Evolutionary conservation across 176 grass and related monocot genomes (phyloP).

Genomic region (Aegilops umbellulata): DNA sequence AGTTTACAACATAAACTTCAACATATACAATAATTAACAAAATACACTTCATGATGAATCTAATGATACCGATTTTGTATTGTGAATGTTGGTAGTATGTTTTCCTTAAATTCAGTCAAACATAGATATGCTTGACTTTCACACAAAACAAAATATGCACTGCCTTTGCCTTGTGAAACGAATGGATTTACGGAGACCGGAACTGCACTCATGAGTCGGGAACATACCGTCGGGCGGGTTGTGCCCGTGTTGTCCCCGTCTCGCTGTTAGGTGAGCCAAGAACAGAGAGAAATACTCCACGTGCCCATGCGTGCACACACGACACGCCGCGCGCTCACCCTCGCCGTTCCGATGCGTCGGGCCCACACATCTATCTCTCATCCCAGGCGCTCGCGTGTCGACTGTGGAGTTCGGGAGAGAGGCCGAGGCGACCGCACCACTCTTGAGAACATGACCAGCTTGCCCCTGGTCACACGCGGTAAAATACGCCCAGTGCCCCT

Average conservation of each 20-base stretch:
- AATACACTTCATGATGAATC: too few relatives aligned
- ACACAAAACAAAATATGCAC: too few relatives aligned
- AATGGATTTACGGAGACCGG: background rate
- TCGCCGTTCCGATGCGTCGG: background rate
- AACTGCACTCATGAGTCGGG: background rate
- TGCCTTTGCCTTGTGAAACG: too few relatives aligned
- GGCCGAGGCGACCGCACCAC: background rate
- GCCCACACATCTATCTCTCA: background rate
- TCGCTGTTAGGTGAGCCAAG: background rate
- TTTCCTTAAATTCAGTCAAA: too few relatives aligned
- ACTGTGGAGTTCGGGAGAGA: background rate
- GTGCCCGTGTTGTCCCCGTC: background rate
- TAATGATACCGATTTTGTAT: too few relatives aligned
- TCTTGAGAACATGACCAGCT: background rate
- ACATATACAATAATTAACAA: too few relatives aligned
- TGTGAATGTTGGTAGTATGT: too few relatives aligned
- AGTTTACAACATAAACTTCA: too few relatives aligned
- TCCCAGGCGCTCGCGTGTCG: background rate
- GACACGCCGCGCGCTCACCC: background rate
- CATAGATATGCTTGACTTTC: too few relatives aligned
- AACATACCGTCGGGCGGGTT: background rate
- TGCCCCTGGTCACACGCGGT: background rate
- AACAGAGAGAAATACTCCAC: background rate
- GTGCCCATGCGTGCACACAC: background rate
- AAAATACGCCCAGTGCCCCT: background rate